These are phyloP conservation scores for Colletotrichum sp. DNA, from an alignment of 2,329 filamentous ascomycete genomes.

Conservation along the genomic window DNA sequence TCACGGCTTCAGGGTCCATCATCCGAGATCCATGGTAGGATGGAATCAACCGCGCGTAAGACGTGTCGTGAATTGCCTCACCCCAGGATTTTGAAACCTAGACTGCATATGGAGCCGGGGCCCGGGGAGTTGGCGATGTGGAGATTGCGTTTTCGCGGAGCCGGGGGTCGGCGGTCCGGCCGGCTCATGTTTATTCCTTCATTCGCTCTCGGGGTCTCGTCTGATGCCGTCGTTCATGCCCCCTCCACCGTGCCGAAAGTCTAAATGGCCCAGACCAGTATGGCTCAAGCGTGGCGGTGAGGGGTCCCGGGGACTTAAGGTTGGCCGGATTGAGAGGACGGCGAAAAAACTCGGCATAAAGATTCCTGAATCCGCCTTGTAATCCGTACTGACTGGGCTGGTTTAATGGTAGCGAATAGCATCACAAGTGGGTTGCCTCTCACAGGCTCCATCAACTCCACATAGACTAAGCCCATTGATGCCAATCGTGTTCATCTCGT, in stretches of 20 bases:
- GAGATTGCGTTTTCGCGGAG: neutral
- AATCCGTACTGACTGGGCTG: neutral
- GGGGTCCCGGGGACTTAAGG: neutral
- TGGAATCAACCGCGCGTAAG: neutral
- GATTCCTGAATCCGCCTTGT: neutral
- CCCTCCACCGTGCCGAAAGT: slow-evolving; percentile 10
- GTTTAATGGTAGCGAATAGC: neutral
- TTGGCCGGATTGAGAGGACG: neutral
- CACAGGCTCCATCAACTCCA: neutral
- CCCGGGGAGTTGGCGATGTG: neutral
- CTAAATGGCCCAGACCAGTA: neutral
- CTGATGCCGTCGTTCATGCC: slow-evolving; percentile 9
- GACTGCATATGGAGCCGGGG: neutral
- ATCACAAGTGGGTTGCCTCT: neutral
- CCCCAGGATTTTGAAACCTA: neutral
- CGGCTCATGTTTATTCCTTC: neutral
- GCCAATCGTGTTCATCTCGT: neutral
- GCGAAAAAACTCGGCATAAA: neutral
- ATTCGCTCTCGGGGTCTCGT: neutral
- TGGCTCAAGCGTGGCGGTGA: neutral
- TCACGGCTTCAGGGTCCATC: neutral
- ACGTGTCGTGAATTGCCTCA: neutral
- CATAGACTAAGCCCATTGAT: neutral
- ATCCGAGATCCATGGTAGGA: neutral
- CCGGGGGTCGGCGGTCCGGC: neutral